Evolutionary conservation across 768 basidiomycete species (phyloP).

Genomic region (Sporobolomyces pararoseus): DNA sequence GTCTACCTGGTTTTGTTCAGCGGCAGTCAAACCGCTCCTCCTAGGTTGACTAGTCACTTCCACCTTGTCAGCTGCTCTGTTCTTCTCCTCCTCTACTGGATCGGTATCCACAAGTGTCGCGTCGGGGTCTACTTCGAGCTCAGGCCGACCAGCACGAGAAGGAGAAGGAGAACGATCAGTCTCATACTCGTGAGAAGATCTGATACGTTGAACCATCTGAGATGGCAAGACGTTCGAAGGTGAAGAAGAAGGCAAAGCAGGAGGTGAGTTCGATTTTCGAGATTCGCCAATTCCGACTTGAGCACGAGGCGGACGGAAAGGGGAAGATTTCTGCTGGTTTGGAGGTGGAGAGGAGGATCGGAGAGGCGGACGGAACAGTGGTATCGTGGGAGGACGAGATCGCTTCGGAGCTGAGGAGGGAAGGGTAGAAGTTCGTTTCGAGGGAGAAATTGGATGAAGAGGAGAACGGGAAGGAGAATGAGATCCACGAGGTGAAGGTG

Average conservation of each 20-base stretch:
- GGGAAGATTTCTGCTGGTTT: not conserved
- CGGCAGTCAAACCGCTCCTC: no score
- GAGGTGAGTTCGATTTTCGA: not conserved
- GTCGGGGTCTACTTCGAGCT: no score
- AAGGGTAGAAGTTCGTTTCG: not conserved
- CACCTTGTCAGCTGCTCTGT: no score
- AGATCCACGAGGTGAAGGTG: not conserved
- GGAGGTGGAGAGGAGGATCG: not conserved
- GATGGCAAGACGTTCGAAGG: not conserved
- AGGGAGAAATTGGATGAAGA: not conserved
- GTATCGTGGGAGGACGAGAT: no score
- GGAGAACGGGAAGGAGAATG: not conserved
- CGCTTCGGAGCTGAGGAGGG: no score
- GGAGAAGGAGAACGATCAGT: not conserved
- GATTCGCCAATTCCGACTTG: not conserved
- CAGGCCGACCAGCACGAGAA: no score
- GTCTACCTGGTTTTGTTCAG: no score
- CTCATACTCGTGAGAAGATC: not conserved
- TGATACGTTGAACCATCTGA: not conserved
- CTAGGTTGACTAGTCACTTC: no score
- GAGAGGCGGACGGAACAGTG: not conserved
- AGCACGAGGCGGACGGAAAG: not conserved
- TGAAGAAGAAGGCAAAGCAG: slow-evolving; percentile 11
- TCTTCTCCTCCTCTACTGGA: not conserved
- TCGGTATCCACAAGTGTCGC: no score